Base-by-base conservation (phyloP, 169 alveolate genomes). In the Babesia bovis region DNA sequence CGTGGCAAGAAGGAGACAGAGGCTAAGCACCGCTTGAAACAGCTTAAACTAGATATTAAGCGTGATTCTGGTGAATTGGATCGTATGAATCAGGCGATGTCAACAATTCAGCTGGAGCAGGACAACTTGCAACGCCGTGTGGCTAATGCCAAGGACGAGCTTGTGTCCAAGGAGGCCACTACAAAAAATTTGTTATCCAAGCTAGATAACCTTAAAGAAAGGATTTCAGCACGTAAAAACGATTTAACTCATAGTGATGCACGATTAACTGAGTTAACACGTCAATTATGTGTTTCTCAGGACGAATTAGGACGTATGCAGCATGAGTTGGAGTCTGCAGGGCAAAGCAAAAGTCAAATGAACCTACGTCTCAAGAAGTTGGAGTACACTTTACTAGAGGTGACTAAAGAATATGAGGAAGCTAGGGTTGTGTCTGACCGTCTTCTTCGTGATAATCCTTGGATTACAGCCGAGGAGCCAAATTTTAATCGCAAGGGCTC, bases 381-480 rank as follows among this genome's bases (percentile, higher is more conserved):
- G 88, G 82, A 67, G 50, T 40, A 81, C 76, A 81, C 47, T 58
- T 66, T 85, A 66, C 41, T 86, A 79, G 56, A 78, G 71, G 47
- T 51, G 12, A 82, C 72, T 36, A 87, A 69, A 60, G 81, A 67
- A 28, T 69, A 45, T 32, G 67, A 65, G 66, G 86, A 85, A 17
- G 58, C 51, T 45, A 69, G 69, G 84, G 68, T 44, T 47, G 52
- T 28, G 35, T 40, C 36, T 50, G 87, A 68, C 60, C 59, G 38
- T 73, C 58, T 52, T 66, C 59, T 28, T 56, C 79, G 73, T 88
- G 66, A 81, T n/a, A 49, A 60, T 74, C 73, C 90, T 49, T 82
- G 94, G 91, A 74, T 84, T 45, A 60, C 50, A 40, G 58, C 81
- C 44, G 67, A 61, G 77, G 87, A 92, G 67, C 75, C 73, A 25